Evolutionary conservation across 2,329 filamentous ascomycete species (phyloP).

Genomic region (Dactylellina drechsleri): DNA sequence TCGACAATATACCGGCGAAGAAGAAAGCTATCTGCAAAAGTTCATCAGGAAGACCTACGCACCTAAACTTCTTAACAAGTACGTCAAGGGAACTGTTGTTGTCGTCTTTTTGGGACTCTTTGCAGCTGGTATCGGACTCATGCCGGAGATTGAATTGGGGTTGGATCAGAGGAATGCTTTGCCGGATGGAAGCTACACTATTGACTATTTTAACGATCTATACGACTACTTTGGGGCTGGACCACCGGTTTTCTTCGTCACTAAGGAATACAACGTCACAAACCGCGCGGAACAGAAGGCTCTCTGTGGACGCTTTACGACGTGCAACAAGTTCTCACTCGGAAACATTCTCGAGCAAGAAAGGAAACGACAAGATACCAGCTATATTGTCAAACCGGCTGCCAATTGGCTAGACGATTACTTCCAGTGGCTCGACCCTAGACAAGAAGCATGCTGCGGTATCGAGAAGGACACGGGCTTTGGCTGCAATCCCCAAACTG

Average conservation of each 20-base stretch:
- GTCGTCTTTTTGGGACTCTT: conserved; percentile 87
- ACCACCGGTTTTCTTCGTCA: conserved; percentile 96
- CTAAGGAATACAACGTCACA: conserved; percentile 81
- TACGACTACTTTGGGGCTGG: conserved; percentile 91
- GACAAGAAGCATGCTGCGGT: conserved; percentile 73
- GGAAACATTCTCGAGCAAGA: conserved; percentile 93
- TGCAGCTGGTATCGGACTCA: conserved; percentile 81
- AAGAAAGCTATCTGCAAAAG: conserved; percentile 82
- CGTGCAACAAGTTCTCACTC: conserved; percentile 83
- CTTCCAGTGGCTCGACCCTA: conserved; percentile 94
- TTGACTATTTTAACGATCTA: conserved; percentile 94
- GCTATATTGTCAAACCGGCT: conserved; percentile 85
- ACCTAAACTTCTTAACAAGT: conserved; percentile 79
- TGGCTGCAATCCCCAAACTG: conserved; percentile 58
- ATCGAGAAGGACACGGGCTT: conserved; percentile 65
- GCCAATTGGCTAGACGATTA: conserved; percentile 98
- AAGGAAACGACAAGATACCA: conserved; percentile 85
- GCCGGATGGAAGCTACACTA: conserved; percentile 91
- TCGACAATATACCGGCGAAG: conserved; percentile 77
- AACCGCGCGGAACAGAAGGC: conserved; percentile 80
- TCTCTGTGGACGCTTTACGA: conserved; percentile 88
- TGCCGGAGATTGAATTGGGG: conserved; percentile 85
- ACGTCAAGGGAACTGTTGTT: conserved; percentile 79
- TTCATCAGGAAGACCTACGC: conserved; percentile 94
- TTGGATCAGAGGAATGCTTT: conserved; percentile 90